Evolutionary conservation across 345 rosid genomes (phyloP), one percentile per base, ranked within the genome.

Genomic region (Pelargonium nanum): DNA sequence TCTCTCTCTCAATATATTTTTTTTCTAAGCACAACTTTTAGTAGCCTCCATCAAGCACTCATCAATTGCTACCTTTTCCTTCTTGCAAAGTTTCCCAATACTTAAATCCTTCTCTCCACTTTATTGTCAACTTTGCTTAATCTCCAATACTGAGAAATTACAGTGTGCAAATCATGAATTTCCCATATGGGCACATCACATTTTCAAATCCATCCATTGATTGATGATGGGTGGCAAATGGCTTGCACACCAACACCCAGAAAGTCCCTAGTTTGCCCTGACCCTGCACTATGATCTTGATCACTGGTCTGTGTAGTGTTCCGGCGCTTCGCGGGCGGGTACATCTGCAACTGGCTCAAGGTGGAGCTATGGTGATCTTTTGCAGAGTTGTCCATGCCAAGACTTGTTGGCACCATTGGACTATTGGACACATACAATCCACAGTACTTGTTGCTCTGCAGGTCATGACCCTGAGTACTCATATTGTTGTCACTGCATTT

Each of bases 231-330:
- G 56, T 75, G 86, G 32, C 68, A 65, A 61, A 85, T 71, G 56
- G 80, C 60, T 64, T 79, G 86, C 23, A 77, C 82, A 56, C 95
- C 97, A 65, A 89, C 96, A 16, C 99, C 97, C 25, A 93, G 78
- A 61, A 93, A 93, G 56, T 93, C 97, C 65, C 99, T 80, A 19
- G 99, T 93, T 74, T 92, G 78, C 80, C 91, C 98, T 69, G 84
- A 58, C 50, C 57, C 81, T 3, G 25, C 56, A 24, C 64, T 68
- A 0, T n/a, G n/a, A n/a, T 78, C 81, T 57, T 67, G 69, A 56
- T 34, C 59, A 77, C 55, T 70, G 80, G 30, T 30, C 34, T 19
- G 67, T 28, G 26, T 65, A 80, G 56, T 69, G 53, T 57, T 62
- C 70, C 81, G 83, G 57, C 89, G 79, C 64, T 86, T 93, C 48